phyloP scores from a whole-genome alignment of 78 protist species.

The Acrasis kona region DNA sequence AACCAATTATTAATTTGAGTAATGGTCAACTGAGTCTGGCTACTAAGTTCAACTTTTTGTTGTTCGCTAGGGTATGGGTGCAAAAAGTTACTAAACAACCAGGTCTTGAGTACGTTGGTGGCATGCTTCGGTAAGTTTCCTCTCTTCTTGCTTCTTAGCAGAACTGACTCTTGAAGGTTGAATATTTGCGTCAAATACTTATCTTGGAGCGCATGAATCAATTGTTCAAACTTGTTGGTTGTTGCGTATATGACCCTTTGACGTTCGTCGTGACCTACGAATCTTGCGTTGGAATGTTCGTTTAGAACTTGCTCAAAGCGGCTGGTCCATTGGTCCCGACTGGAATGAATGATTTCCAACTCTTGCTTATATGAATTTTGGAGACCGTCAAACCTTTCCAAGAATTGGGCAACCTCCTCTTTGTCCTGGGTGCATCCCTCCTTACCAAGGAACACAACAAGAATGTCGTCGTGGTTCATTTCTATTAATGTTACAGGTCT shows the following conservation, averaged over 20 bases:
- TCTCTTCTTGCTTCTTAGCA: neutral
- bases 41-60: constrained; percentile 46
- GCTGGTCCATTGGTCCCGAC: too few species aligned
- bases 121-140: constrained; percentile 19
- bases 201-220: neutral
- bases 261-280: too few species aligned
- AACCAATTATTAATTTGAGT: constrained; percentile 74
- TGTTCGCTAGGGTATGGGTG: constrained; percentile 81
- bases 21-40: constrained; percentile 37
- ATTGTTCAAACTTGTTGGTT: neutral
- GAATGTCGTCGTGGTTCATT: neutral
- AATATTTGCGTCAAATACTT: neutral
- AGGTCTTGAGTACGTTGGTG: constrained; percentile 22
- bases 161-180: neutral
- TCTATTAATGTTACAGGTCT: neutral
- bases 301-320: too few species aligned
- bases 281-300: too few species aligned
- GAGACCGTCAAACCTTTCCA: too few species aligned
- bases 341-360: too few species aligned
- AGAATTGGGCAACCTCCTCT: too few species aligned
- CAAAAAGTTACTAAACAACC: constrained; percentile 55
- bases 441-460: neutral
- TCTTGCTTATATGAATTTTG: too few species aligned
- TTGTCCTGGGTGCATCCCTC: too few species aligned
- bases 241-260: too few species aligned